Conservation (phyloP, 2,329 filamentous ascomycete species). For the Didymella exigua region DNA sequence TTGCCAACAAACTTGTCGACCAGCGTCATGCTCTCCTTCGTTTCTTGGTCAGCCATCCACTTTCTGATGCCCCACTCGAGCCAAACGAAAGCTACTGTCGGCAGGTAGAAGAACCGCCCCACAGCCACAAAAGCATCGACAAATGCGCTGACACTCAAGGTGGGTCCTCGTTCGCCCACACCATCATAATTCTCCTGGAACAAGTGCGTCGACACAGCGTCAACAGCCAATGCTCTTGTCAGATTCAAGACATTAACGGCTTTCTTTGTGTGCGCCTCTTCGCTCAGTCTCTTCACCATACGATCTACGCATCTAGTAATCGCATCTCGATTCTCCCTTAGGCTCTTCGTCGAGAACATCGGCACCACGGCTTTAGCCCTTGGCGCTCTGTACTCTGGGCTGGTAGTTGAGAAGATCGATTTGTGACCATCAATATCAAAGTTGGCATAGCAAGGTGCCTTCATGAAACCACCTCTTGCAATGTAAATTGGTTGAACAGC, state of each 20-base stretch:
- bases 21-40: slow-evolving; percentile 43
- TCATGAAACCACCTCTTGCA: slow-evolving; percentile 59
- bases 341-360: slow-evolving; percentile 56
- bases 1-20: slow-evolving; percentile 54
- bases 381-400: slow-evolving; percentile 49
- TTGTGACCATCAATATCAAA: slow-evolving; percentile 63
- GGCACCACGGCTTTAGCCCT: slow-evolving; percentile 58
- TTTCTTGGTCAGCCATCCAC: slow-evolving; percentile 42
- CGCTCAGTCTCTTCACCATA: slow-evolving; percentile 51
- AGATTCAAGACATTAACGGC: slow-evolving; percentile 58
- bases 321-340: slow-evolving; percentile 48
- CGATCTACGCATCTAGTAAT: slow-evolving; percentile 52
- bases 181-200: slow-evolving; percentile 60
- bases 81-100: slow-evolving; percentile 49
- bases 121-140: slow-evolving; percentile 62
- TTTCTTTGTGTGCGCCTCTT: slow-evolving; percentile 37
- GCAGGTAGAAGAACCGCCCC: slow-evolving; percentile 61
- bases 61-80: slow-evolving; percentile 48
- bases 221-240: slow-evolving; percentile 57
- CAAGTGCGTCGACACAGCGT: slow-evolving; percentile 61
- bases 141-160: slow-evolving; percentile 54
- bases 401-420: slow-evolving; percentile 59
- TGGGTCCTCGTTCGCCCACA: slow-evolving; percentile 44
- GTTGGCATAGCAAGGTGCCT: slow-evolving; percentile 59
- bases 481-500: slow-evolving; percentile 59